Evolutionary conservation across 2,329 filamentous ascomycete species (phyloP).

Genomic region (Cercospora canescens): DNA sequence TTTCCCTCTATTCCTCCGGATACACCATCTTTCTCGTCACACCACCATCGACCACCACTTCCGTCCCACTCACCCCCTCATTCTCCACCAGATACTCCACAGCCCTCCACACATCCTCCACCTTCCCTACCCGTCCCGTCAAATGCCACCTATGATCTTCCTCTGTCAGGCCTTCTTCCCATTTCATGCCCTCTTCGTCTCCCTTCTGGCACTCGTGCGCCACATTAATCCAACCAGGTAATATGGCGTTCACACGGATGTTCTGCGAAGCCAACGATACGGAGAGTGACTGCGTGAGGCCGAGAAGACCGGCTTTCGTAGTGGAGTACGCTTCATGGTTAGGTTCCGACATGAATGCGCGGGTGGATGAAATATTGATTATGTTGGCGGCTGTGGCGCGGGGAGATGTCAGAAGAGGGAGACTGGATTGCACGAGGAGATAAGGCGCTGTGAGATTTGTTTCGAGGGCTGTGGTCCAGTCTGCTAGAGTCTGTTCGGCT

Average conservation of each 20-base stretch:
- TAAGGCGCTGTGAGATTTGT: slow-evolving; percentile 43
- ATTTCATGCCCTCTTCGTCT: slow-evolving; percentile 43
- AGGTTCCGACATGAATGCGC: slow-evolving; percentile 51
- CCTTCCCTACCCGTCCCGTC: slow-evolving; percentile 51
- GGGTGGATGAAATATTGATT: slow-evolving; percentile 53
- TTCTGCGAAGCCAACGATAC: slow-evolving; percentile 46
- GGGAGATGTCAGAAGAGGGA: slow-evolving; percentile 29
- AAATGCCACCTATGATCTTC: slow-evolving; percentile 53
- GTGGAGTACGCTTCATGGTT: slow-evolving; percentile 54
- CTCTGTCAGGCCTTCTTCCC: slow-evolving; percentile 49
- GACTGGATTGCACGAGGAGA: slow-evolving; percentile 31
- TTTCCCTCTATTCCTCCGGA: slow-evolving; percentile 1
- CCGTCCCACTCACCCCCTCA: slow-evolving; percentile 47
- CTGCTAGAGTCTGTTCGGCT: slow-evolving; percentile 38
- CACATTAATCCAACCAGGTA: slow-evolving; percentile 56
- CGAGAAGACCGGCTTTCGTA: slow-evolving; percentile 53
- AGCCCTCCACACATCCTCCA: slow-evolving; percentile 47
- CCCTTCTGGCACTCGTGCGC: slow-evolving; percentile 43
- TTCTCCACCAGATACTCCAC: slow-evolving; percentile 44
- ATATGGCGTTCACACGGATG: slow-evolving; percentile 51
- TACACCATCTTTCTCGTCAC: slow-evolving; percentile 31
- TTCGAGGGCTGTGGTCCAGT: slow-evolving; percentile 41
- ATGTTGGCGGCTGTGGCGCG: slow-evolving; percentile 21
- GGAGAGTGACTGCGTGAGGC: slow-evolving; percentile 52
- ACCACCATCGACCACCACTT: slow-evolving; percentile 50